phyloP scores from a whole-genome alignment of 371 early-diverging fungal genomes.

The Nematocida sp. region DNA sequence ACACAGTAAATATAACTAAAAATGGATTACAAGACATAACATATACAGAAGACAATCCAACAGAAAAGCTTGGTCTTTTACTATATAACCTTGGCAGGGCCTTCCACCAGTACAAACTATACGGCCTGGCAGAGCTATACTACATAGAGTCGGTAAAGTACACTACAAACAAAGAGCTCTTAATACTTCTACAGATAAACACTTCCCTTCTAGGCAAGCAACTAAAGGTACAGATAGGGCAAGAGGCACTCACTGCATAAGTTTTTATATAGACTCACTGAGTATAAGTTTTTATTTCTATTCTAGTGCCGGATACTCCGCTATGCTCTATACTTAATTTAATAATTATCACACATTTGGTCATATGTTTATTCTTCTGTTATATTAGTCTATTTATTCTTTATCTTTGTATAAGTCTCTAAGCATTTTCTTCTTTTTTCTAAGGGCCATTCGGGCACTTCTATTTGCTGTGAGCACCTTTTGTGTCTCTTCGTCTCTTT shows the following conservation, averaged over 20 bases:
- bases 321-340: too few relatives aligned
- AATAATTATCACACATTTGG: too few relatives aligned
- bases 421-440: slow-evolving; percentile 33
- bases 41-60: slow-evolving; percentile 19
- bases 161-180: slow-evolving; percentile 12
- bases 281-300: too few relatives aligned
- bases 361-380: too few relatives aligned
- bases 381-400: too few relatives aligned
- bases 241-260: too few relatives aligned
- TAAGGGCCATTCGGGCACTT: slow-evolving; percentile 3
- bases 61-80: slow-evolving; percentile 54
- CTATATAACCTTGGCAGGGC: slow-evolving; percentile 68
- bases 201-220: slow-evolving; percentile 17
- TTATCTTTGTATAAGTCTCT: slow-evolving; percentile 6
- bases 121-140: slow-evolving; percentile 66
- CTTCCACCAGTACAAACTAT: slow-evolving; percentile 67
- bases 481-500: slow-evolving; percentile 23
- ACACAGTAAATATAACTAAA: slow-evolving; percentile 33
- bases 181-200: slow-evolving; percentile 15
- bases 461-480: slow-evolving; percentile 31
- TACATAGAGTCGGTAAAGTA: slow-evolving; percentile 45
- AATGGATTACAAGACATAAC: slow-evolving; percentile 25
- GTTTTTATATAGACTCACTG: too few relatives aligned
- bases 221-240: neutral
- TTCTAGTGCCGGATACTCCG: too few relatives aligned